Evolutionary conservation across 2,329 filamentous ascomycete species (phyloP).

Genomic region (Nemania serpens): DNA sequence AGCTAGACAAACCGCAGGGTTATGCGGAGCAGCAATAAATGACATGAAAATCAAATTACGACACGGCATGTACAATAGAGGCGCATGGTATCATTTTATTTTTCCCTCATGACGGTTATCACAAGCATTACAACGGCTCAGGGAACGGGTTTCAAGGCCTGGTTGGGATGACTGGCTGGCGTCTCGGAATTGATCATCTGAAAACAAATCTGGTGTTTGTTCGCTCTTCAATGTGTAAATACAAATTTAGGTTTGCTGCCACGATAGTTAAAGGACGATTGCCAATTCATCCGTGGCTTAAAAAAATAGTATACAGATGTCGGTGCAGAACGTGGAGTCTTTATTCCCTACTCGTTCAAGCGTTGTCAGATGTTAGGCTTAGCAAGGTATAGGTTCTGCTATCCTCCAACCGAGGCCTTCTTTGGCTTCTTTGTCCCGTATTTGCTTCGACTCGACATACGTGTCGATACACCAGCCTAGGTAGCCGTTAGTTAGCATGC

Average conservation of each 20-base stretch:
- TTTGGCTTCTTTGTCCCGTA: slow-evolving; percentile 99
- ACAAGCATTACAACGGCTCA: slow-evolving; percentile 26
- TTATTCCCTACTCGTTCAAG: not conserved
- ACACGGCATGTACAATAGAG: slow-evolving; percentile 26
- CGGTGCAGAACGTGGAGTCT: not conserved
- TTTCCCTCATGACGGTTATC: slow-evolving; percentile 31
- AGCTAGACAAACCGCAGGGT: slow-evolving; percentile 80
- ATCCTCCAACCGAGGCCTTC: slow-evolving; percentile 63
- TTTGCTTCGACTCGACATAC: slow-evolving; percentile 86
- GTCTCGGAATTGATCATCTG: slow-evolving; percentile 35
- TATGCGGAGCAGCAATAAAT: slow-evolving; percentile 66
- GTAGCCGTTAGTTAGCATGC: slow-evolving; percentile 37
- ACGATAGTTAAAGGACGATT: slow-evolving; percentile 23
- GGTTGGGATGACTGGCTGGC: slow-evolving; percentile 32
- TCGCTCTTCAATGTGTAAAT: slow-evolving; percentile 34
- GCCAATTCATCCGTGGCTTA: slow-evolving; percentile 14
- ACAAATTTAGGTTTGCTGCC: slow-evolving; percentile 23
- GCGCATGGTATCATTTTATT: slow-evolving; percentile 29
- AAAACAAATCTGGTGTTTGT: slow-evolving; percentile 29
- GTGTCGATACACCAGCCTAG: slow-evolving; percentile 86
- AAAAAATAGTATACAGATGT: slow-evolving; percentile 30
- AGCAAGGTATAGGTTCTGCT: not conserved
- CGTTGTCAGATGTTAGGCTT: not conserved
- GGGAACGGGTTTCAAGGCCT: slow-evolving; percentile 22
- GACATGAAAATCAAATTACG: slow-evolving; percentile 14